Evolutionary conservation across 2,329 filamentous ascomycete species (phyloP), one percentile per base, ranked within the genome.

Genomic region (Trichocomaceae sp.): DNA sequence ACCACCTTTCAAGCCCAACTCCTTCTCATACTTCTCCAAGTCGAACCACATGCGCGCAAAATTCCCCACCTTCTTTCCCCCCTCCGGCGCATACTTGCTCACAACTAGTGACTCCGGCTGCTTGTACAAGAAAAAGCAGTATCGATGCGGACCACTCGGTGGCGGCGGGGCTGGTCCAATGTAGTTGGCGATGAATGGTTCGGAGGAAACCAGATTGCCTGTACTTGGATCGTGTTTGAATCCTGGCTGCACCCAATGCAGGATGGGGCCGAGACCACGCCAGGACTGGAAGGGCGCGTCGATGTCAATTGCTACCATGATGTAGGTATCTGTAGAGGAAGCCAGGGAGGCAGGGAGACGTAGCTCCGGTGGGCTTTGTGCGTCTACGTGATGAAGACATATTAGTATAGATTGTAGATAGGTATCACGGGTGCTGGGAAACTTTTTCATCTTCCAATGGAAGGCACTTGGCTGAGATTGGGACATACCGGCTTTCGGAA

Each of bases 221-320:
- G 50, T 47, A 6, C 26, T 26, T 13, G 55, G 39, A 10, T 53
- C 55, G 9, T 33, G 26, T 26, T 61, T 59, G 51, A 77, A 60
- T 37, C 71, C 71, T 0, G 72, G 70, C 57, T 78, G 75, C 47
- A 77, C 63, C 69, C 75, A 78, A 65, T 80, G 78, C 51, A 79
- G 61, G 31, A 78, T 68, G 1, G 78, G 77, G 5, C 75, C 70
- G 1, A 79, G 63, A 26, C 75, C 57, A 23, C 61, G 60, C 50
- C 74, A 69, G 12, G 70, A 73, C 0, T 68, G 69, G 58, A 74
- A 75, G 0, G 77, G 78, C 1, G 77, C 72, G 64, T 80, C 78
- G 15, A 77, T 66, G 58, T 80, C 77, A 26, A 79, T 60, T 47
- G 63, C 64, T 22, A 78, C 61, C 54, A 74, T 60, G 22, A 78